Percentiles rank a stretch among this genome's conserved stretches.
Conservation (phyloP, 2,329 filamentous ascomycete species). For the Fusarium azukiicola region DNA sequence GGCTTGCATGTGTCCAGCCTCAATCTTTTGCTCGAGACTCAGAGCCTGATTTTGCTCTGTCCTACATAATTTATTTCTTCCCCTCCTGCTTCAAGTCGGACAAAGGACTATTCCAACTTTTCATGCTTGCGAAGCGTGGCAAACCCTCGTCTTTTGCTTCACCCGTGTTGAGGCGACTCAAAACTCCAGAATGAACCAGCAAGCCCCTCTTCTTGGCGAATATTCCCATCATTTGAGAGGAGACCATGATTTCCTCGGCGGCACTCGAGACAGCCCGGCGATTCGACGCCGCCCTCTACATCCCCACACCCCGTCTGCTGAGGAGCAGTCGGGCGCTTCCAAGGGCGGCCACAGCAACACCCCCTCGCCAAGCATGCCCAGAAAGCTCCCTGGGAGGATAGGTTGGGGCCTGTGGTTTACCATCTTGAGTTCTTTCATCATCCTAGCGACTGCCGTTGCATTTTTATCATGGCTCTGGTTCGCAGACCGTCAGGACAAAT, state of each 20-base stretch:
- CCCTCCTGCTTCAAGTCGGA: background rate
- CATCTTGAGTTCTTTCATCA: background rate
- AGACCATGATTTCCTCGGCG: no score
- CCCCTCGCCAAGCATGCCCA: background rate
- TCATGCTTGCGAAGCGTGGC: no score
- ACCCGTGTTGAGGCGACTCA: background rate
- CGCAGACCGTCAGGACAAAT: background rate
- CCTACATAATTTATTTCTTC: background rate
- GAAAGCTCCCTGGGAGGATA: background rate
- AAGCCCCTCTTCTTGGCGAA: background rate
- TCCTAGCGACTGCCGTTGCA: background rate
- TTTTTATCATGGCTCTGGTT: conserved; percentile 9
- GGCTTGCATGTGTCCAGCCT: background rate
- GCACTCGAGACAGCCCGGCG: background rate
- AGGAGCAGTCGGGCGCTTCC: background rate
- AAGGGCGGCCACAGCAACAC: no score
- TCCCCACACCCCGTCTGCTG: background rate
- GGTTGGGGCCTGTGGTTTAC: background rate
- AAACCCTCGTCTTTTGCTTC: no score
- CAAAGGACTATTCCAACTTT: no score
- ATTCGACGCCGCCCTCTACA: background rate
- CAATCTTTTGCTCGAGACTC: background rate
- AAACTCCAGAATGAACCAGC: background rate
- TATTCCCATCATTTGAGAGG: no score
- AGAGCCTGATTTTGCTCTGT: background rate